Evolutionary conservation across 805 yeast species (phyloP), one percentile per base, ranked within the genome.

Genomic region (Wickerhamiella dianesei): DNA sequence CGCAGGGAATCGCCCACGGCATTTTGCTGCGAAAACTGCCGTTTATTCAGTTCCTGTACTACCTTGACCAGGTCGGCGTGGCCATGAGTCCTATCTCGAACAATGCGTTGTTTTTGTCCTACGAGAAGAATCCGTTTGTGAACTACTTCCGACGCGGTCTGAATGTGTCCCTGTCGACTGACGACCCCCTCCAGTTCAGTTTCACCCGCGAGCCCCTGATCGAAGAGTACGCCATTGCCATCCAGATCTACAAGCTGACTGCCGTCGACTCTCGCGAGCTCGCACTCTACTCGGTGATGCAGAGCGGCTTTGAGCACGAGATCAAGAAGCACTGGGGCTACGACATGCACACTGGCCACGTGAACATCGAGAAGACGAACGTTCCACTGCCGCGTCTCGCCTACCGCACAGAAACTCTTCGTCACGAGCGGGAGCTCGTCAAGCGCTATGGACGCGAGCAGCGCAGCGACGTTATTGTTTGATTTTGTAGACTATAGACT

Each of bases 1-100:
- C 96, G 1, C 94, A 89, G 59, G 85, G 94, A 44, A 92, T 92
- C 50, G 84, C 94, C 12, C 99, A 92, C 63, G 99, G 99, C 48
- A 94, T 92, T 47, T 64, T 89, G 50, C 70, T 92, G 60, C 78
- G 98, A 65, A 92, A 92, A 64, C 75, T 94, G 46, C 98, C 99
- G 43, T 87, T 84, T 63, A 80, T 94, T 53, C 99, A 92, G 65
- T 92, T 92, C 63, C 67, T 92, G 53, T 92, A 79, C 69, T 92
- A 87, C 60, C 69, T 92, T 63, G 95, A 92, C 59, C 98, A 94
- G 66, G 78, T 94, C 57, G 96, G 96, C 35, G 75, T 92, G 61
- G 99, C 99, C 16, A 89, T 92, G 98, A 88, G 97, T 2, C 99
- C 99, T 41, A 68, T 92, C 56, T 86, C 96, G 3, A 92, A 94